phyloP scores from a whole-genome alignment of 2,329 filamentous ascomycete genomes.

The Fusarium heterosporum region DNA sequence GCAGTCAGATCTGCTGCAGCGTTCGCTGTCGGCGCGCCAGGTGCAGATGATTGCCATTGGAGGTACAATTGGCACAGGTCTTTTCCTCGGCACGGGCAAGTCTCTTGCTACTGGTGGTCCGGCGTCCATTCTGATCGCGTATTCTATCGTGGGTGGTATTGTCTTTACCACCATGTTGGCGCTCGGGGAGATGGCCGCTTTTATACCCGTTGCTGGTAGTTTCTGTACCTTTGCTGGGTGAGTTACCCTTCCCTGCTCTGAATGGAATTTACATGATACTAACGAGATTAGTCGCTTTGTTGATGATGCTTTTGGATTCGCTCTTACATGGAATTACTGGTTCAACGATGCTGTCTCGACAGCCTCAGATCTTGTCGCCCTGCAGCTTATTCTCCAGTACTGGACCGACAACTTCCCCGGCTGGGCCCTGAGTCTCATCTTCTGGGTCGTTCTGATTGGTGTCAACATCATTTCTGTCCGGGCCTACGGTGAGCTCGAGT shows the following conservation, averaged over 20 bases:
- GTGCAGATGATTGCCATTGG: constrained; percentile 76
- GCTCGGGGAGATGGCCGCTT: constrained; percentile 71
- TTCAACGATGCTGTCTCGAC: constrained; percentile 70
- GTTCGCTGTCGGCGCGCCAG: constrained; percentile 69
- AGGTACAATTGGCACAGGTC: constrained; percentile 69
- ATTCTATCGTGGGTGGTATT: constrained; percentile 67
- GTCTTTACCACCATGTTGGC: constrained; percentile 70
- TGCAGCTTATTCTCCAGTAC: constrained; percentile 67
- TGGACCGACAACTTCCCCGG: constrained; percentile 73
- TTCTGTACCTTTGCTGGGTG: constrained; percentile 63
- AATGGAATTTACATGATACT: not conserved
- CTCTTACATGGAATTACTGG: constrained; percentile 71
- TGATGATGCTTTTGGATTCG: constrained; percentile 66
- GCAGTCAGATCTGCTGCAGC: constrained; percentile 61
- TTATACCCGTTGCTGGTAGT: constrained; percentile 62
- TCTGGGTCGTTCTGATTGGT: constrained; percentile 66
- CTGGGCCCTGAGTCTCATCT: constrained; percentile 72
- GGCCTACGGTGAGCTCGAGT: constrained; percentile 60
- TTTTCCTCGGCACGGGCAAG: constrained; percentile 72
- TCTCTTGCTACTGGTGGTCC: constrained; percentile 70
- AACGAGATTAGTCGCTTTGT: constrained; percentile 56
- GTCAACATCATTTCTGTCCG: constrained; percentile 52
- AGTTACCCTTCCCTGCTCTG: constrained; percentile 19
- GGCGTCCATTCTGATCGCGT: constrained; percentile 68
- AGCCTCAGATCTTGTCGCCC: constrained; percentile 68